Conservation (phyloP, 2,329 filamentous ascomycete genomes). For the Fusarium succisae region DNA sequence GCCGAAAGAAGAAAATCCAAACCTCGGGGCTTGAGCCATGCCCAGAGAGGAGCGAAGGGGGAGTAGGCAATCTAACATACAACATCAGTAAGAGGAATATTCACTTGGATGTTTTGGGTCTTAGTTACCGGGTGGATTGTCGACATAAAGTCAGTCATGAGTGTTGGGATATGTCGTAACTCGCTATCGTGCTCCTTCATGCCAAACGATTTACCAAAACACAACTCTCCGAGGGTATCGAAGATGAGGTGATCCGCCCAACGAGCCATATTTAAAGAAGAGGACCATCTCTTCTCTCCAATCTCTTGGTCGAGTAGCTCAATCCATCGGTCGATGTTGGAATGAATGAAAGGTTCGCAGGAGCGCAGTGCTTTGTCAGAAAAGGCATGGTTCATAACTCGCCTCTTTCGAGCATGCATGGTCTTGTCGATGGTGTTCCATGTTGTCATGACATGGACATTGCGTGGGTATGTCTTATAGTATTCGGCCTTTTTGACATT, state of each 20-base stretch:
- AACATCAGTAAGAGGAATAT: not conserved
- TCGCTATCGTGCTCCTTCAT: conserved; percentile 27
- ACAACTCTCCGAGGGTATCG: conserved; percentile 36
- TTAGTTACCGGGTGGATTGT: conserved; percentile 21
- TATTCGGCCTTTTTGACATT: conserved; percentile 35
- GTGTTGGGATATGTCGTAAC: conserved; percentile 23
- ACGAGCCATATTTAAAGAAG: conserved; percentile 27
- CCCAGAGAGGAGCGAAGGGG: conserved; percentile 33
- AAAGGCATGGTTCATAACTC: conserved; percentile 30
- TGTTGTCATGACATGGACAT: conserved; percentile 23
- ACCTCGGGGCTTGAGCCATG: conserved; percentile 40
- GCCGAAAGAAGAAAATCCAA: conserved; percentile 31
- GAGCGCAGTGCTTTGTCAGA: conserved; percentile 31
- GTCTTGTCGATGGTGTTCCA: conserved; percentile 31
- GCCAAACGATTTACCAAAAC: conserved; percentile 33
- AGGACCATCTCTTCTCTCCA: not conserved
- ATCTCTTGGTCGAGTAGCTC: conserved; percentile 21
- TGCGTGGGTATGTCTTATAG: conserved; percentile 33
- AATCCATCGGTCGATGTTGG: conserved; percentile 27
- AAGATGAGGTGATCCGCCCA: conserved; percentile 35
- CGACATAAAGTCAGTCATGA: conserved; percentile 25
- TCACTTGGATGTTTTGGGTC: not conserved
- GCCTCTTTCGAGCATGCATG: conserved; percentile 28
- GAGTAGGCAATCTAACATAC: conserved; percentile 27
- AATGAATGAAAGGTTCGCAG: conserved; percentile 17